Percentiles rank a stretch among this genome's conserved stretches.
phyloP scores from a whole-genome alignment of 192 early-diverging fungal genomes.

The Pilobolus umbonatus region DNA sequence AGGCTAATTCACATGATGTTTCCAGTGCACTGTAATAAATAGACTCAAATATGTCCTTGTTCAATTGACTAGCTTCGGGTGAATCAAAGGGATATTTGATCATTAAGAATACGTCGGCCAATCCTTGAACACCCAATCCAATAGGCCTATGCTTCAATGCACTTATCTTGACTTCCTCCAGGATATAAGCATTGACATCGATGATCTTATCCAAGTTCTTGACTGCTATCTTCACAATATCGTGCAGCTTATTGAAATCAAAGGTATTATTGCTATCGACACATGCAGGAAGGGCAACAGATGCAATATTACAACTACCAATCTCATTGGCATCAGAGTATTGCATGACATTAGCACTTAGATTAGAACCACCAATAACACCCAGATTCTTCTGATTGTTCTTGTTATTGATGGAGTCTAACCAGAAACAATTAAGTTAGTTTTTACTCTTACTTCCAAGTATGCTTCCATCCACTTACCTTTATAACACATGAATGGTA shows the following conservation, averaged over 20 bases:
- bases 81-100: slow-evolving; percentile 93
- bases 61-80: slow-evolving; percentile 73
- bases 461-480: slow-evolving; percentile 28
- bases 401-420: slow-evolving; percentile 93
- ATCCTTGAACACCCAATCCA: slow-evolving; percentile 87
- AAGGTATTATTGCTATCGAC: slow-evolving; percentile 60
- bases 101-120: slow-evolving; percentile 92
- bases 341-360: slow-evolving; percentile 89
- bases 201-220: slow-evolving; percentile 96
- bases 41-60: slow-evolving; percentile 89
- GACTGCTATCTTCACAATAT: slow-evolving; percentile 80
- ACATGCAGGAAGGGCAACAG: slow-evolving; percentile 85
- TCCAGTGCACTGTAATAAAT: slow-evolving; percentile 92
- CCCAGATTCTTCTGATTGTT: slow-evolving; percentile 97
- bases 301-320: slow-evolving; percentile 95
- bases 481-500: slow-evolving; percentile 98
- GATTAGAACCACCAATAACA: slow-evolving; percentile 94
- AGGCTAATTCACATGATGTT: slow-evolving; percentile 85
- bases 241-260: slow-evolving; percentile 79
- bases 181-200: slow-evolving; percentile 93
- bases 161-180: slow-evolving; percentile 74
- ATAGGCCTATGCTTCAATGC: slow-evolving; percentile 92
- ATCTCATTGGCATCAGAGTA: slow-evolving; percentile 92
- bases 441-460: background rate
- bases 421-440: background rate